A percentile compares a stretch with the other conserved stretches of the same genome.
These are phyloP conservation scores for Hymenoscyphus occultus DNA, from an alignment of 2,329 filamentous ascomycete species.

Conservation along the genomic window DNA sequence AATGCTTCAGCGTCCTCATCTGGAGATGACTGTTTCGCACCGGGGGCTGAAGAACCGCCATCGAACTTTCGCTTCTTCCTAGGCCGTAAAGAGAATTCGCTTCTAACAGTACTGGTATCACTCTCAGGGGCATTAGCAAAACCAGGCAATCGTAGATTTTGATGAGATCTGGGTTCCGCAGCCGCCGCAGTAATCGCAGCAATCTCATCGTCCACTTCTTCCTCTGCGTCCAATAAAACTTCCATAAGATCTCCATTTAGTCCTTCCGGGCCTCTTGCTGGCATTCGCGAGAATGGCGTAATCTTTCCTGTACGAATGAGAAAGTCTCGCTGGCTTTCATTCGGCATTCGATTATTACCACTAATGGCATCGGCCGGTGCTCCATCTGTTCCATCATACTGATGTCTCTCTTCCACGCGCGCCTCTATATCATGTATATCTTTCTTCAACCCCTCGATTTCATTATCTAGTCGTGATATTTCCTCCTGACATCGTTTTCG, in stretches of 20 bases:
- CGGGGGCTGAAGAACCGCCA: slow-evolving; percentile 25
- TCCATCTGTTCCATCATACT: slow-evolving; percentile 47
- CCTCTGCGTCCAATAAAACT: slow-evolving; percentile 78
- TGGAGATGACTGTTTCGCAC: slow-evolving; percentile 26
- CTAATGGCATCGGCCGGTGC: slow-evolving; percentile 43
- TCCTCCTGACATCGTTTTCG: slow-evolving; percentile 44
- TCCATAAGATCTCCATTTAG: slow-evolving; percentile 70
- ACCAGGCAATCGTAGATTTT: slow-evolving; percentile 69
- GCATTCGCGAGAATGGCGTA: slow-evolving; percentile 79
- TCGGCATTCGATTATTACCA: slow-evolving; percentile 62
- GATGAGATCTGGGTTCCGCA: slow-evolving; percentile 59
- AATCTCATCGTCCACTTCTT: slow-evolving; percentile 50
- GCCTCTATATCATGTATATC: slow-evolving; percentile 79
- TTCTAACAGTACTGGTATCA: slow-evolving; percentile 39
- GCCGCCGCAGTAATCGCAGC: slow-evolving; percentile 44
- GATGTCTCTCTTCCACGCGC: slow-evolving; percentile 74
- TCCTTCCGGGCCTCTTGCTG: slow-evolving; percentile 53
- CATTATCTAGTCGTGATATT: slow-evolving; percentile 28
- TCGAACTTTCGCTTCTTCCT: slow-evolving; percentile 52
- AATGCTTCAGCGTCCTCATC: slow-evolving; percentile 40
- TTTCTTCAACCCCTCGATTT: slow-evolving; percentile 50
- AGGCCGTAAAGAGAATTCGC: slow-evolving; percentile 57
- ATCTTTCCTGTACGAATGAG: slow-evolving; percentile 96
- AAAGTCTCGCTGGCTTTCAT: slow-evolving; percentile 83
- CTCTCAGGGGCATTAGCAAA: slow-evolving; percentile 54